Evolutionary conservation across 345 rosid species (phyloP).

Genomic region (Moricandia arvensis): DNA sequence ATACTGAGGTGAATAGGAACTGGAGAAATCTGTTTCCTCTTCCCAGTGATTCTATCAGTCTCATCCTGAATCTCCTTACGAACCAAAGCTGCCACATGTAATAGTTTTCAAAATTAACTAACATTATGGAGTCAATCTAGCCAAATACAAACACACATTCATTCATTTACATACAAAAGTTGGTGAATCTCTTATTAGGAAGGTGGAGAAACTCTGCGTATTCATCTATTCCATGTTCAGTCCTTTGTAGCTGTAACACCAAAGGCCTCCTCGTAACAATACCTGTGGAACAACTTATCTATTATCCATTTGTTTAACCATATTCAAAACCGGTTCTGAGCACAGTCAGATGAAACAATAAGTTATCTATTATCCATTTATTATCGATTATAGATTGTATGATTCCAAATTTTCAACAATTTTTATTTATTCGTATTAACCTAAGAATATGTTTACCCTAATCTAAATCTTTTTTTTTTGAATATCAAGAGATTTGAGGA

Average conservation of each 20-base stretch:
- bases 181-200: constrained; percentile 56
- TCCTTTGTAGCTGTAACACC: constrained; percentile 79
- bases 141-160: background rate
- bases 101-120: background rate
- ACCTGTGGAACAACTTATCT: constrained; percentile 39
- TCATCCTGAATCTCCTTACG: constrained; percentile 89
- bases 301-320: background rate
- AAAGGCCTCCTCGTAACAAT: constrained; percentile 89
- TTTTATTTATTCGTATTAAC: too few species aligned
- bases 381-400: too few species aligned
- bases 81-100: constrained; percentile 50
- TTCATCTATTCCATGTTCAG: constrained; percentile 58
- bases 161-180: constrained; percentile 50
- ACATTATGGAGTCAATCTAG: too few species aligned
- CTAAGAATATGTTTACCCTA: too few species aligned
- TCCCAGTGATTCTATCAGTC: constrained; percentile 87
- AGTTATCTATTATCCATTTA: too few species aligned
- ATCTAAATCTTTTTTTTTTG: too few species aligned
- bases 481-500: too few species aligned
- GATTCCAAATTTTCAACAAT: too few species aligned
- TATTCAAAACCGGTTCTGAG: too few species aligned
- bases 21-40: constrained; percentile 78
- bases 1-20: constrained; percentile 93
- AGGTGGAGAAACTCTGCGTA: constrained; percentile 84
- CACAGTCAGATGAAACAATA: too few species aligned